phyloP scores from a whole-genome alignment of 2,329 filamentous ascomycete species.

The Epichloe scottii region DNA sequence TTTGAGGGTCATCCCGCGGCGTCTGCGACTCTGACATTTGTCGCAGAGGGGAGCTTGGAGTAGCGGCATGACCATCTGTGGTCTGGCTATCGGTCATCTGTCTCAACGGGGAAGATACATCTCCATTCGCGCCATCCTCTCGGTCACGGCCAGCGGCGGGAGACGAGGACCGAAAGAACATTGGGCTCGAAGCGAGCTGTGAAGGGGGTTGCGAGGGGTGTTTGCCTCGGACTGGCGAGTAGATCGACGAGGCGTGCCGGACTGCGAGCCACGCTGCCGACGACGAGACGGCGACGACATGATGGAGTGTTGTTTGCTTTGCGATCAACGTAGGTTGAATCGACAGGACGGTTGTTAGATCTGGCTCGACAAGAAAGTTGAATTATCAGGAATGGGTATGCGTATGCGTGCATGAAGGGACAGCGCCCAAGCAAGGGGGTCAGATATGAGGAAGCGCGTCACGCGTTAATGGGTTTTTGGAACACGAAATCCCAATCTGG shows the following conservation, averaged over 20 bases:
- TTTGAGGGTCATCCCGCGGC: conserved; percentile 39
- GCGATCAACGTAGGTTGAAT: not conserved
- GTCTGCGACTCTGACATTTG: conserved; percentile 47
- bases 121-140: conserved; percentile 19
- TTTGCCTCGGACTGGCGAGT: conserved; percentile 25
- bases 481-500: not conserved
- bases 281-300: conserved; percentile 36
- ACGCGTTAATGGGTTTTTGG: conserved; percentile 1
- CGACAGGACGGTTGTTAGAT: not conserved
- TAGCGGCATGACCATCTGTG: conserved; percentile 24
- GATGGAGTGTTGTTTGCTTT: conserved; percentile 6
- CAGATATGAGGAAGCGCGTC: not conserved
- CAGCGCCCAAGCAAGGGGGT: not conserved
- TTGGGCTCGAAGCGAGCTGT: conserved; percentile 61
- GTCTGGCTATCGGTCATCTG: conserved; percentile 46
- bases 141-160: conserved; percentile 13
- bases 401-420: not conserved
- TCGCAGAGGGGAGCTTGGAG: conserved; percentile 46
- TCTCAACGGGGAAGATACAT: conserved; percentile 41
- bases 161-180: conserved; percentile 55
- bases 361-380: not conserved
- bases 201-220: conserved; percentile 36
- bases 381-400: not conserved
- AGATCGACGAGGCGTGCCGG: conserved; percentile 29
- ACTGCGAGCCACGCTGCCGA: conserved; percentile 39